Conservation (phyloP, 2,329 filamentous ascomycete genomes). For the Sphaerostilbella broomeana region DNA sequence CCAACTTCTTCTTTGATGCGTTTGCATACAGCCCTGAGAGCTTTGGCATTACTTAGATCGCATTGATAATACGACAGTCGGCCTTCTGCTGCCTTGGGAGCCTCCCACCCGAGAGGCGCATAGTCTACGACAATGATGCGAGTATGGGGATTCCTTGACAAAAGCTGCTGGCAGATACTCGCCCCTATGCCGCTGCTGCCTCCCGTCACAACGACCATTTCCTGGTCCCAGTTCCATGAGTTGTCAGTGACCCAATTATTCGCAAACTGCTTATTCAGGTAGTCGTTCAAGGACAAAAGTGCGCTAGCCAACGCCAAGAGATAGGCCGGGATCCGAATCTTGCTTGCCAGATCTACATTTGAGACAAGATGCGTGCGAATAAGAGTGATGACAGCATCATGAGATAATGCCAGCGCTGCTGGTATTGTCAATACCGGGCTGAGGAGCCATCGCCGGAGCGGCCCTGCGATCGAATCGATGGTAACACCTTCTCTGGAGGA, state of each 20-base stretch:
- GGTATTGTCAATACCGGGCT: slow-evolving; percentile 17
- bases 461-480: slow-evolving; percentile 17
- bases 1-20: slow-evolving; percentile 28
- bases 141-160: slow-evolving; percentile 20
- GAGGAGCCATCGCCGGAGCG: slow-evolving; percentile 17
- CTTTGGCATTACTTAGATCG: slow-evolving; percentile 28
- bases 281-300: slow-evolving; percentile 18
- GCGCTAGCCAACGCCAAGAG: slow-evolving; percentile 12
- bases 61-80: slow-evolving; percentile 27
- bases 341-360: not conserved
- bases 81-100: slow-evolving; percentile 11
- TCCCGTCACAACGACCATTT: slow-evolving; percentile 34
- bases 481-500: slow-evolving; percentile 22
- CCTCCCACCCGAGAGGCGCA: slow-evolving; percentile 24
- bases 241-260: slow-evolving; percentile 21
- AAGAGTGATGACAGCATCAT: slow-evolving; percentile 7
- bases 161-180: slow-evolving; percentile 23
- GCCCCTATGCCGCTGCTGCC: slow-evolving; percentile 35
- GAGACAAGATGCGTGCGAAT: slow-evolving; percentile 6
- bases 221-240: slow-evolving; percentile 29
- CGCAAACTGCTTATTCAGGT: slow-evolving; percentile 18
- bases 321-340: slow-evolving; percentile 6
- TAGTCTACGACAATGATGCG: slow-evolving; percentile 30
- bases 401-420: slow-evolving; percentile 13
- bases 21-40: slow-evolving; percentile 23